A percentile compares a stretch with the other conserved stretches of the same genome.
Conservation (phyloP, 345 rosid species). For the Hirschfeldia incana region DNA sequence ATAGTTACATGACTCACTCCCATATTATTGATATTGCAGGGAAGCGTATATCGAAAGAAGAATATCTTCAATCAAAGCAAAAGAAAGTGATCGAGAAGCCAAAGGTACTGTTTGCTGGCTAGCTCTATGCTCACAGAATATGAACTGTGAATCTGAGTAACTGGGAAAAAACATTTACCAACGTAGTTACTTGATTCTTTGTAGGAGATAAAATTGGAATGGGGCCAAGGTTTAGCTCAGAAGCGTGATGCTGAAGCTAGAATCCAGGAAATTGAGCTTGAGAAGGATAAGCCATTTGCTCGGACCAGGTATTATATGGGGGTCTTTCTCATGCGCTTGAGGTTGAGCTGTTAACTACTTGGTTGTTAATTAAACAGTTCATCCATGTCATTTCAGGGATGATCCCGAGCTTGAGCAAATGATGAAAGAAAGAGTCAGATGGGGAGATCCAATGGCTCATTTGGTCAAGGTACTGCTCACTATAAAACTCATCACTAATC, state of each 20-base stretch:
- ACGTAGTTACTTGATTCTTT: conserved; percentile 3
- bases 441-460: conserved; percentile 98
- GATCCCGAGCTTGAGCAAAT: conserved; percentile 87
- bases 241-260: conserved; percentile 84
- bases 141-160: neutral
- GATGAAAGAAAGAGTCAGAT: conserved; percentile 74
- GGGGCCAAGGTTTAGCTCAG: conserved; percentile 98
- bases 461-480: conserved; percentile 68
- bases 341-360: conserved; percentile 5
- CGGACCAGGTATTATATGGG: conserved; percentile 60
- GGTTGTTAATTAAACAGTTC: conserved; percentile 9
- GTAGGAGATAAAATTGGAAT: conserved; percentile 84
- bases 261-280: conserved; percentile 67
- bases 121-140: conserved; percentile 1
- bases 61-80: conserved; percentile 54
- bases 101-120: conserved; percentile 49
- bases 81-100: conserved; percentile 71
- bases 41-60: conserved; percentile 68
- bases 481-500: neutral
- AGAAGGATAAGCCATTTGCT: conserved; percentile 91
- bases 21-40: conserved; percentile 48
- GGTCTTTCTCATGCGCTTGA: conserved; percentile 7
- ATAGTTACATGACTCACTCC: conserved; percentile 17
- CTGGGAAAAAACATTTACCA: neutral
- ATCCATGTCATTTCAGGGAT: conserved; percentile 52